A percentile compares a stretch with the other conserved stretches of the same genome.
Conservation (phyloP, 768 basidiomycete genomes). For the Lactarius quietus region DNA sequence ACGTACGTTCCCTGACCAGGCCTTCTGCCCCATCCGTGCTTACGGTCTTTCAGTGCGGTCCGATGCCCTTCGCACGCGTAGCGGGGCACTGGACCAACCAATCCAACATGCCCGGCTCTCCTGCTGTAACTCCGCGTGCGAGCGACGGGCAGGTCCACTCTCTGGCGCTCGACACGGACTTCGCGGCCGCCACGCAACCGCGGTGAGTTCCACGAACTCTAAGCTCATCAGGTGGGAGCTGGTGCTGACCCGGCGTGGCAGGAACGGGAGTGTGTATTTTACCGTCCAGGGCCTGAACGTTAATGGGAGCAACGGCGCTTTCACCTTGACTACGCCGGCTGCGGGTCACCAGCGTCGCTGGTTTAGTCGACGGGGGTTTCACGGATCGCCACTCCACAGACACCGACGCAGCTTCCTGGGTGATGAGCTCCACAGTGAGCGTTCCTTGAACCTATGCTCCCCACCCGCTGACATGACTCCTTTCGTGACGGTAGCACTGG, state of each 20-base stretch:
- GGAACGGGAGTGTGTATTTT: conserved; percentile 4
- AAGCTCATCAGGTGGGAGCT: neutral
- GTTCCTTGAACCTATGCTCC: neutral
- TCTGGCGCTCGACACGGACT: neutral
- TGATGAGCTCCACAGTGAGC: neutral
- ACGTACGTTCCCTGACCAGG: neutral
- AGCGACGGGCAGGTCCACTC: neutral
- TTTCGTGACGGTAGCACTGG: neutral
- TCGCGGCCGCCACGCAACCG: neutral
- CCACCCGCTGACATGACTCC: neutral
- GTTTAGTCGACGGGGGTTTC: neutral
- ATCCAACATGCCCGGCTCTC: neutral
- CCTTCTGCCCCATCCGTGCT: neutral
- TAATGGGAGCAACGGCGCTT: neutral
- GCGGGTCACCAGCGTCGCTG: neutral
- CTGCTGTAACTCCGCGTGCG: neutral
- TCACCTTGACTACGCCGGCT: neutral
- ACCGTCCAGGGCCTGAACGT: neutral
- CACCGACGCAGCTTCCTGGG: neutral
- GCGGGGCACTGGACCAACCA: neutral
- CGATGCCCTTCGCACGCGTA: conserved; percentile 11
- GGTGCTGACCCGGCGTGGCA: neutral
- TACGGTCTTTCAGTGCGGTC: conserved; percentile 2
- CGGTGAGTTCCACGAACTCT: neutral
- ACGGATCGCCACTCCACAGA: neutral